Conservation (phyloP, 768 basidiomycete genomes). For the Termitomyces sp. region DNA sequence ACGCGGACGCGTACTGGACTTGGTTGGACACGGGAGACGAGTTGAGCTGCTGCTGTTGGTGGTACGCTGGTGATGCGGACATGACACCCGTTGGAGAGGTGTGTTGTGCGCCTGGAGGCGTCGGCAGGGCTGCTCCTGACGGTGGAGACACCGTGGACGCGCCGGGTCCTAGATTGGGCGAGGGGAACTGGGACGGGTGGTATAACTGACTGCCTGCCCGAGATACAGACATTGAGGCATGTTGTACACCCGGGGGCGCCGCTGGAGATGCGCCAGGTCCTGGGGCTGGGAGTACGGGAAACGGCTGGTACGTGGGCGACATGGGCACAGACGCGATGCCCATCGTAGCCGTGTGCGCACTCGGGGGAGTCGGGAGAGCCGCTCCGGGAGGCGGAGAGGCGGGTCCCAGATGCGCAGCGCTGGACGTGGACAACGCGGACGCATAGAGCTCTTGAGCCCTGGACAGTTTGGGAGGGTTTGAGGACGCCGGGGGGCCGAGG, state of each 20-base stretch:
- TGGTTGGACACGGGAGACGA: neutral
- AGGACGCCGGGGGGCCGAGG: conserved; percentile 4
- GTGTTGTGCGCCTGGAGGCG: neutral
- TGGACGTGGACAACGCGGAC: neutral
- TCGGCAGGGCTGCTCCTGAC: neutral
- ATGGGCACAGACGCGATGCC: neutral
- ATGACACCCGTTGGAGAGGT: neutral
- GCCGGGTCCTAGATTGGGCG: neutral
- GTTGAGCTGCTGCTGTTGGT: neutral
- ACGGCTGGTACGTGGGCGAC: too few relatives aligned
- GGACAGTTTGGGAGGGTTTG: conserved; percentile 17
- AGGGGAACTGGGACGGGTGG: neutral
- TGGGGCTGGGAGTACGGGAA: too few relatives aligned
- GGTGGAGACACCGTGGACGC: neutral
- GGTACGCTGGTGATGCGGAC: neutral
- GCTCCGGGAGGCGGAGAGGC: neutral
- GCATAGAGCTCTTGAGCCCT: conserved; percentile 40
- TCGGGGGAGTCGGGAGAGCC: neutral
- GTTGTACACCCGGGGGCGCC: neutral
- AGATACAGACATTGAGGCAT: neutral
- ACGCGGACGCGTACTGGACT: neutral
- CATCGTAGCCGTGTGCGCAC: neutral
- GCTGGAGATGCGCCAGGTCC: too few relatives aligned
- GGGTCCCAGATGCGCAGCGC: neutral
- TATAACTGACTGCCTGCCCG: too few relatives aligned